These are phyloP conservation scores for Naganishia randhawae DNA, from an alignment of 768 basidiomycete species.

Conservation along the genomic window DNA sequence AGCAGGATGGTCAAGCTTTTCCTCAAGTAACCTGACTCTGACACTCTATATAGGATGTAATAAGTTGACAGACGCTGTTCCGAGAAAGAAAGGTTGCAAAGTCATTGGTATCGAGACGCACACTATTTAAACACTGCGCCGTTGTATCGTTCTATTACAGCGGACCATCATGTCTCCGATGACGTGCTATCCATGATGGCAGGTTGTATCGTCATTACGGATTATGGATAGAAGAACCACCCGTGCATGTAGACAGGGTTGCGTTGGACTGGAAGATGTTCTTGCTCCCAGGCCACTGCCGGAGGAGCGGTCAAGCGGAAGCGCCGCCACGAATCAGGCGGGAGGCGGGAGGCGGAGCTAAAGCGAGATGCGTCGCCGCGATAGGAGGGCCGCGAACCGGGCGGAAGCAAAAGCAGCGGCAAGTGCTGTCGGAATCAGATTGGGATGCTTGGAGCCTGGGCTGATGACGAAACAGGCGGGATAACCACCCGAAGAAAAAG, in stretches of 20 bases:
- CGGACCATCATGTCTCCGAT: background rate
- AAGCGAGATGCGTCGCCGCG: background rate
- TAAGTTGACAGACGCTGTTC: constrained; percentile 47
- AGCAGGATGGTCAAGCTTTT: background rate
- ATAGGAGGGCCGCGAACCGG: background rate
- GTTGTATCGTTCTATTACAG: background rate
- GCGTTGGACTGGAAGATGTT: too few species aligned
- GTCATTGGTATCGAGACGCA: constrained; percentile 48
- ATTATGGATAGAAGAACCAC: too few species aligned
- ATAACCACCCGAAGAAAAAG: background rate
- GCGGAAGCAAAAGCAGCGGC: background rate
- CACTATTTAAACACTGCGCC: constrained; percentile 8
- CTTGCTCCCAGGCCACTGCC: too few species aligned
- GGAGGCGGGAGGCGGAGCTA: too few species aligned
- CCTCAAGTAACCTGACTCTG: background rate
- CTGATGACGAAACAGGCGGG: background rate
- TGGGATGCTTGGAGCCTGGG: background rate
- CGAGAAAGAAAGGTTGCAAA: constrained; percentile 43
- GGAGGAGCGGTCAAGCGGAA: background rate
- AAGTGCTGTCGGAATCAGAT: background rate
- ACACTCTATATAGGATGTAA: constrained; percentile 41
- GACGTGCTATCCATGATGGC: background rate
- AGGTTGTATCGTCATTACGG: background rate
- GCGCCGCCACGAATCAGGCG: too few species aligned
- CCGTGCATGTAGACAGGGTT: too few species aligned